phyloP scores from a whole-genome alignment of 2,329 filamentous ascomycete genomes.

The Aspergillus glaucus region DNA sequence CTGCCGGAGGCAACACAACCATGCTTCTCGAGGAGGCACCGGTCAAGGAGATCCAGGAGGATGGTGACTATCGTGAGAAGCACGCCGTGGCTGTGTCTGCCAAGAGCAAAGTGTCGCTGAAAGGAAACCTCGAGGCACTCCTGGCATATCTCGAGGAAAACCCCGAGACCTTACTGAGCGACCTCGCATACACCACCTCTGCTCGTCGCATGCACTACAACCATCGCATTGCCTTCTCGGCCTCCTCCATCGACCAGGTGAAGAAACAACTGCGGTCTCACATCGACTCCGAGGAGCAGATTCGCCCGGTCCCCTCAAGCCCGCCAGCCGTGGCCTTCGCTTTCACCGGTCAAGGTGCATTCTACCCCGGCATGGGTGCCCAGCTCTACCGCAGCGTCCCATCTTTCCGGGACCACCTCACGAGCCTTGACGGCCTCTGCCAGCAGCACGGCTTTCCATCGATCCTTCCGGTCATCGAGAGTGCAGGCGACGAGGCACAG shows the following conservation, averaged over 20 bases:
- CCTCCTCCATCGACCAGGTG: conserved; percentile 1
- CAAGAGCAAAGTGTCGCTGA: conserved; percentile 41
- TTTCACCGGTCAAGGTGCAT: conserved; percentile 33
- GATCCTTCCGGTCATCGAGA: conserved; percentile 15
- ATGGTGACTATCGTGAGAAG: conserved; percentile 44
- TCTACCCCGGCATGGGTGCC: conserved; percentile 21
- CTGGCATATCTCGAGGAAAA: conserved; percentile 34
- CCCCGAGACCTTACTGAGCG: conserved; percentile 41
- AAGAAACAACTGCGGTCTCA: conserved; percentile 2
- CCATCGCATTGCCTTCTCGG: conserved; percentile 5
- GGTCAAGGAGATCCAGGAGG: conserved; percentile 42
- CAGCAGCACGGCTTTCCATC: conserved; percentile 19
- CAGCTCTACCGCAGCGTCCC: conserved; percentile 25
- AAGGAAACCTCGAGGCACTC: conserved; percentile 50
- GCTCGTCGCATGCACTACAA: conserved; percentile 43
- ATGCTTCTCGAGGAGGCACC: conserved; percentile 57
- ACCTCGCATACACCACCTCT: conserved; percentile 60
- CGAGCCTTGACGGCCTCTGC: conserved; percentile 16
- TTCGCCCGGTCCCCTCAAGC: conserved; percentile 43
- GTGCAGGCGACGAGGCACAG: conserved; percentile 34
- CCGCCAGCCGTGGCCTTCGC: conserved; percentile 26
- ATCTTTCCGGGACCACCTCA: conserved; percentile 16
- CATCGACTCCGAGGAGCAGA: conserved; percentile 36
- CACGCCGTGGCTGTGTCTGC: conserved; percentile 54
- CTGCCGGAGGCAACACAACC: conserved; percentile 63